Base-by-base conservation (phyloP, 2,329 filamentous ascomycete species). In the Metarhizium rileyi region DNA sequence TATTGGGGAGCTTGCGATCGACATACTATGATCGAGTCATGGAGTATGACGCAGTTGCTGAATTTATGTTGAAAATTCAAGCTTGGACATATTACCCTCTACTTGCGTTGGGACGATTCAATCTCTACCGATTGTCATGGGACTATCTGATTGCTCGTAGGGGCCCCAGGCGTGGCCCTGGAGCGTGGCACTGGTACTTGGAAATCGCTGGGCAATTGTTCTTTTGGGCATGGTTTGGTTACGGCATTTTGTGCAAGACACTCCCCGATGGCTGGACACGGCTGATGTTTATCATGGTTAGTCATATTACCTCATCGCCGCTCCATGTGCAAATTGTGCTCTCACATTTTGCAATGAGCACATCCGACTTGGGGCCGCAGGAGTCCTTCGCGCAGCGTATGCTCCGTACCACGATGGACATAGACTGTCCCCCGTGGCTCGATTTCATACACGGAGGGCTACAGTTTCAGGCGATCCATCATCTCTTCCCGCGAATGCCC, bases 341-440 rank as follows among this genome's bases (percentile, higher is more conserved):
- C 18, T 93, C 87, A 2, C 90, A 95, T 67, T 95, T 94, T 66
- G 87, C 87, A 56, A 95, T 95, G 90, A 91, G 87, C 58, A 95
- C 90, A 0, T 78, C 87, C 10, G 88, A 95, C 59, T 74, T 95
- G 12, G 90, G 90, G 0, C 81, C 86, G 1, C 75, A 83, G 47
- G 90, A 95, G 64, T 93, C 87, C 0, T 95, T 95, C 65, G 82
- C 90, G 1, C 89, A 95, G 67, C 87, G 84, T 65, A 93, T 94
- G 84, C 75, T 95, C 43, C 83, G 90, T 57, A 95, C 90, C 1
- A 95, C 90, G 12, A 95, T 95, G 89, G 89, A 95, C 55, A 83
- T 95, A 22, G 88, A 93, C 63, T 95, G 89, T 61, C 87, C 89
- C 1, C 74, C 77, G 12, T 95, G 90, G 89, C 74, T 95, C 12